Evolutionary conservation across 768 basidiomycete species (phyloP).

Genomic region (Tephrocybe sp.): DNA sequence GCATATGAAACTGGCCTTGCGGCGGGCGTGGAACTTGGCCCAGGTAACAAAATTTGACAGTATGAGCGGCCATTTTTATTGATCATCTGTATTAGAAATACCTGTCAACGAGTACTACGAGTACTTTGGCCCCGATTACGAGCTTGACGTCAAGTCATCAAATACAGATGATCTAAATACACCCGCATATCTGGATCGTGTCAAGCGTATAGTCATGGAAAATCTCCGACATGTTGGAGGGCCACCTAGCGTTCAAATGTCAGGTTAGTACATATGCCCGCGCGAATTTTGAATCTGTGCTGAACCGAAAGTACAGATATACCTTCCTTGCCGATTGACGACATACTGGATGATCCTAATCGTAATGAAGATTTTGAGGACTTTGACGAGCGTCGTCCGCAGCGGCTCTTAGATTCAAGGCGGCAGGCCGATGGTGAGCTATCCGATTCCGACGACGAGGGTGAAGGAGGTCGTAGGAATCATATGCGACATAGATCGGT

Average conservation of each 20-base stretch:
- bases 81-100: constrained; percentile 50
- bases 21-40: constrained; percentile 91
- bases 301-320: constrained; percentile 53
- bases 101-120: constrained; percentile 99
- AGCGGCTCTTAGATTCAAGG: constrained; percentile 73
- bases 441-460: constrained; percentile 98
- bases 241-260: constrained; percentile 91
- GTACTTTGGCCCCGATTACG: constrained; percentile 97
- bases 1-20: constrained; percentile 97
- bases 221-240: constrained; percentile 83
- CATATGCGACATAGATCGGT: constrained; percentile 56
- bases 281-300: constrained; percentile 1
- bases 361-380: constrained; percentile 82
- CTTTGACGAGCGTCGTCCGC: constrained; percentile 72
- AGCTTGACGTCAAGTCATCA: constrained; percentile 90
- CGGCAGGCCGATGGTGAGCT: constrained; percentile 85
- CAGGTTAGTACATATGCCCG: constrained; percentile 47
- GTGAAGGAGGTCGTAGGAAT: constrained; percentile 79
- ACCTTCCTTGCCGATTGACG: constrained; percentile 82
- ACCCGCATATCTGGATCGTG: constrained; percentile 87
- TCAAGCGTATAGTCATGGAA: constrained; percentile 89
- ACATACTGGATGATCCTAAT: constrained; percentile 74
- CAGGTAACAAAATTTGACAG: constrained; percentile 48
- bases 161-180: constrained; percentile 97
- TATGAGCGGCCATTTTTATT: too few species aligned